Conservation (phyloP, 352 stramenopile genomes). For the Pythium periplocum region DNA sequence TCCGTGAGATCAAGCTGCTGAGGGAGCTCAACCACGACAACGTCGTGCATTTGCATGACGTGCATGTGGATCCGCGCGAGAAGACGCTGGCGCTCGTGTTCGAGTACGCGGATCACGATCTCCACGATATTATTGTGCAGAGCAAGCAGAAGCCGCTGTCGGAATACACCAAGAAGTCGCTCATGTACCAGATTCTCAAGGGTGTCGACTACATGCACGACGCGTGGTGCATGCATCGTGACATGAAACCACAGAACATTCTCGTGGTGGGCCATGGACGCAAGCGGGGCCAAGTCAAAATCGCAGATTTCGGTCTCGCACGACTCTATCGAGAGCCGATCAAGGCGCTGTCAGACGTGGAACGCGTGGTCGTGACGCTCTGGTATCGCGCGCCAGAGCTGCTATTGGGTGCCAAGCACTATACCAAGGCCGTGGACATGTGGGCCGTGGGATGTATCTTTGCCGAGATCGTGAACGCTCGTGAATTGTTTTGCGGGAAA, state of each 20-base stretch:
- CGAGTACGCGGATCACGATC: slow-evolving; percentile 87
- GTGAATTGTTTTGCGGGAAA: slow-evolving; percentile 85
- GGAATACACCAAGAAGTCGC: slow-evolving; percentile 90
- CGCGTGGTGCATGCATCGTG: slow-evolving; percentile 91
- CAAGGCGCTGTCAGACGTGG: slow-evolving; percentile 83
- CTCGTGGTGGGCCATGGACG: slow-evolving; percentile 85
- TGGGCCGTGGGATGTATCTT: slow-evolving; percentile 97
- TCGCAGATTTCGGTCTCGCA: slow-evolving; percentile 83
- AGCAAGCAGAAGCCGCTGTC: slow-evolving; percentile 86
- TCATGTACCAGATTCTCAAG: slow-evolving; percentile 91
- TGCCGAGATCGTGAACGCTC: slow-evolving; percentile 87
- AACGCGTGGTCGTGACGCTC: slow-evolving; percentile 93
- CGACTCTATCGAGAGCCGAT: slow-evolving; percentile 87
- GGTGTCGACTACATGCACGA: slow-evolving; percentile 92
- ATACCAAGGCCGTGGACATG: slow-evolving; percentile 95
- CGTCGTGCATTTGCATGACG: slow-evolving; percentile 81
- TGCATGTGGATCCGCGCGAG: slow-evolving; percentile 80
- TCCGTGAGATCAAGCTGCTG: slow-evolving; percentile 89
- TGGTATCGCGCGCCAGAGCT: slow-evolving; percentile 96
- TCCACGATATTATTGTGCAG: slow-evolving; percentile 87
- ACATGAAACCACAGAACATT: slow-evolving; percentile 94
- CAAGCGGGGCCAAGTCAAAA: slow-evolving; percentile 81
- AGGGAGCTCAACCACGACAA: slow-evolving; percentile 86
- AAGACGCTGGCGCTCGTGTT: slow-evolving; percentile 85
- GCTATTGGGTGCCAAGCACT: slow-evolving; percentile 89